A percentile compares a stretch with the other conserved stretches of the same genome.
phyloP scores from a whole-genome alignment of 306 rosid genomes.

The Hylodesmum podocarpum region DNA sequence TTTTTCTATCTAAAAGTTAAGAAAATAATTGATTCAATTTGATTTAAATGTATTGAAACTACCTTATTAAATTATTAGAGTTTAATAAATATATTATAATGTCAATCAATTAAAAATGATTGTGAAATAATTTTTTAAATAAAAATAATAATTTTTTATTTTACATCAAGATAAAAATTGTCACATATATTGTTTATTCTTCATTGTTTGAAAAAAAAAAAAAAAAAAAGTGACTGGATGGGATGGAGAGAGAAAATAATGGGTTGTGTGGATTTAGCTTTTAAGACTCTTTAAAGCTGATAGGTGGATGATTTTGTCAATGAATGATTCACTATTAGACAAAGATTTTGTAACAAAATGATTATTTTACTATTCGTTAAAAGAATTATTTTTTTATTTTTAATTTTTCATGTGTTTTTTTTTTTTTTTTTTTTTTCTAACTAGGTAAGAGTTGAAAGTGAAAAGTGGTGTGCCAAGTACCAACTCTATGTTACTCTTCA shows the following conservation, averaged over 20 bases:
- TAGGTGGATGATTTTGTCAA: slow-evolving; percentile 36
- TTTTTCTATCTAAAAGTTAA: too few species aligned
- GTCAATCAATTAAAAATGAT: too few species aligned
- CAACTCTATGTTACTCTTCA: slow-evolving; percentile 49
- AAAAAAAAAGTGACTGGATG: neutral
- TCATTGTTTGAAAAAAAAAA: neutral
- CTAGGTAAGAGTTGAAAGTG: slow-evolving; percentile 44
- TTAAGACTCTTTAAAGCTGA: slow-evolving; percentile 30
- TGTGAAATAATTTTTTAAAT: too few species aligned
- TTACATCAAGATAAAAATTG: too few species aligned
- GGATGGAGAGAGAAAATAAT: slow-evolving; percentile 18
- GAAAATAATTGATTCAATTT: too few species aligned
- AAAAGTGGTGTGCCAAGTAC: slow-evolving; percentile 45
- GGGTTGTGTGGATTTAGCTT: slow-evolving; percentile 14
- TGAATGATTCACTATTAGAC: slow-evolving; percentile 26
- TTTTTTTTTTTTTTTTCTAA: neutral
- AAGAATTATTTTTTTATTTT: neutral
- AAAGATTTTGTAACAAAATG: slow-evolving; percentile 41
- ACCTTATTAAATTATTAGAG: too few species aligned
- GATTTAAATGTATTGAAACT: too few species aligned
- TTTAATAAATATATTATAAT: too few species aligned
- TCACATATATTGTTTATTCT: neutral
- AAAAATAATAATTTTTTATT: too few species aligned
- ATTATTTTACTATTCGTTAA: neutral
- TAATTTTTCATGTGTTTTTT: neutral